Conservation (phyloP, 1,284 basidiomycete genomes). For the Cerrena zonata region DNA sequence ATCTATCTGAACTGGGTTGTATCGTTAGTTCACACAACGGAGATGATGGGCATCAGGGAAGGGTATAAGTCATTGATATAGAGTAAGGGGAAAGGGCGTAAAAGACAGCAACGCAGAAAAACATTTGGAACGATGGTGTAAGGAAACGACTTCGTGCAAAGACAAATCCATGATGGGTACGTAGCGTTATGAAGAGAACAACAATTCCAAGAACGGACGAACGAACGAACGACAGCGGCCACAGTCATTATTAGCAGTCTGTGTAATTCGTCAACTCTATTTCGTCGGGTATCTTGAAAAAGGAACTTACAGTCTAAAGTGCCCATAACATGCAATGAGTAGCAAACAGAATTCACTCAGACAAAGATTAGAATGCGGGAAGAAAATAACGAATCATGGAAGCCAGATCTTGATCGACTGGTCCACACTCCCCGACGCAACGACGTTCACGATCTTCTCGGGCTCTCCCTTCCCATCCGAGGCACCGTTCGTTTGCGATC, state of each 20-base stretch:
- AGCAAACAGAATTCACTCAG: not conserved
- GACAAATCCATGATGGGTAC: not conserved
- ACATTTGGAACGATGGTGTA: not conserved
- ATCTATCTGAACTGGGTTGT: too few species aligned
- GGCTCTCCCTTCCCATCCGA: constrained; percentile 33
- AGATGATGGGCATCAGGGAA: too few species aligned
- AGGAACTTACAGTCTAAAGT: not conserved
- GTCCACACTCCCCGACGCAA: constrained; percentile 79
- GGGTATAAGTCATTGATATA: not conserved
- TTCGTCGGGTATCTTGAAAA: too few species aligned
- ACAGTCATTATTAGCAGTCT: not conserved
- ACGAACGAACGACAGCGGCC: not conserved
- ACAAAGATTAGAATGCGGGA: not conserved
- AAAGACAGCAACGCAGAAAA: not conserved
- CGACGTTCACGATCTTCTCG: constrained; percentile 67
- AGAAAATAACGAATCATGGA: constrained; percentile 29
- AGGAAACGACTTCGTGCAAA: not conserved
- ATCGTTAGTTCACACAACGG: too few species aligned
- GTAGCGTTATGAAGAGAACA: not conserved
- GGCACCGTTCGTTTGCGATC: constrained; percentile 31
- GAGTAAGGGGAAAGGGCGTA: not conserved
- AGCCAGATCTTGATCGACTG: constrained; percentile 63
- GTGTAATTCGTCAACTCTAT: not conserved
- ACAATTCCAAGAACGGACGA: not conserved
- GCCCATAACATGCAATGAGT: not conserved